phyloP scores from a whole-genome alignment of 768 basidiomycete species.

The Termitomyces titanicus region DNA sequence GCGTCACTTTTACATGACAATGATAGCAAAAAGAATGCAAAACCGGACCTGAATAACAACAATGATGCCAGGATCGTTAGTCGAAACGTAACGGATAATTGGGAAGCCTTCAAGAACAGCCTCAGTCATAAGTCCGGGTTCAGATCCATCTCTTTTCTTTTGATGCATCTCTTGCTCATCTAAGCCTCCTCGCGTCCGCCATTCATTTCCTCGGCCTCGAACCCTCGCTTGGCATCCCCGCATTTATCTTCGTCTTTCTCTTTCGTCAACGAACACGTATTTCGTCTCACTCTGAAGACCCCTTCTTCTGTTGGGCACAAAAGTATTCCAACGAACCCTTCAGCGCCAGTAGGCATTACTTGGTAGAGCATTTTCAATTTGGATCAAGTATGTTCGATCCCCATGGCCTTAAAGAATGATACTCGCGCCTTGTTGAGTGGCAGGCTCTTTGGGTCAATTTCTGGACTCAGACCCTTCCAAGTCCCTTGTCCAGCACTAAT shows the following conservation, averaged over 20 bases:
- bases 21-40: conserved; percentile 22
- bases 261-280: conserved; percentile 28
- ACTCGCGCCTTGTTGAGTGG: conserved; percentile 44
- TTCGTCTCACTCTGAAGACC: conserved; percentile 37
- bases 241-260: conserved; percentile 7
- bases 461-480: conserved; percentile 47
- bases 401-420: conserved; percentile 43
- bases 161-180: not conserved
- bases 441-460: conserved; percentile 53
- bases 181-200: conserved; percentile 4
- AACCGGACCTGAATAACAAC: conserved; percentile 41
- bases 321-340: conserved; percentile 54
- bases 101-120: conserved; percentile 41
- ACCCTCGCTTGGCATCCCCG: conserved; percentile 14
- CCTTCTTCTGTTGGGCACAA: conserved; percentile 44
- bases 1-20: conserved; percentile 44
- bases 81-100: conserved; percentile 42
- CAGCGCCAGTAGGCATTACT: conserved; percentile 44
- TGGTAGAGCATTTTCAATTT: conserved; percentile 56
- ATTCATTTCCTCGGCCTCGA: conserved; percentile 4
- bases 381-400: conserved; percentile 59
- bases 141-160: not conserved
- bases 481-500: conserved; percentile 2
- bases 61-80: conserved; percentile 42
- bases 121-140: conserved; percentile 20